Percentiles rank a stretch among this genome's conserved stretches.
These are phyloP conservation scores for Fagopyrum esculentum DNA, from an alignment of 148 eudicot genomes.

Conservation along the genomic window DNA sequence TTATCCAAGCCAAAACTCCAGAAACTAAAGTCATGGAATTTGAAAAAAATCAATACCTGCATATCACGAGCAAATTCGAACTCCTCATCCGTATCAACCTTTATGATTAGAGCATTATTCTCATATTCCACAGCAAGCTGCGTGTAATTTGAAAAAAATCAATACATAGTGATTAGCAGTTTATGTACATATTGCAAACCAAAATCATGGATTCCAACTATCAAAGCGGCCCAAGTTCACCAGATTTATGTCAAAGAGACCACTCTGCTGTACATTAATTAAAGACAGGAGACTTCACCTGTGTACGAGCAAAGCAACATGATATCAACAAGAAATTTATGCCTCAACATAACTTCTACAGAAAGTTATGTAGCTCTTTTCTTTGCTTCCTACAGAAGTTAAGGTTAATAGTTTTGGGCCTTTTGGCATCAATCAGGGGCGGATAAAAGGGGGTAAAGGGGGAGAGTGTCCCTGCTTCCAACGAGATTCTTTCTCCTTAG, in stretches of 20 bases:
- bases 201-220: not conserved
- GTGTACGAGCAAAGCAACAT: not conserved
- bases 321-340: not conserved
- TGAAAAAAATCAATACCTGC: conserved; percentile 44
- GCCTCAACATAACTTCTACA: not conserved
- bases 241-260: not conserved
- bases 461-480: no score
- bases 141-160: not conserved
- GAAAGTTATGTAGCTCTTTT: not conserved
- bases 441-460: no score
- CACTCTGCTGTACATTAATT: not conserved
- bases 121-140: conserved; percentile 98
- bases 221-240: not conserved
- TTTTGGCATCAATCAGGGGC: no score
- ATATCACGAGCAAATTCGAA: conserved; percentile 90
- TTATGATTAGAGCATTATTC: conserved; percentile 62
- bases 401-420: not conserved
- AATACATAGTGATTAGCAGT: not conserved
- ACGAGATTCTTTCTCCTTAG: no score
- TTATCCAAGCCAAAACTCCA: not conserved
- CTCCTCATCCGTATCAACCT: conserved; percentile 96
- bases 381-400: not conserved
- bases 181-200: not conserved
- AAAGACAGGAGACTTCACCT: not conserved
- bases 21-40: not conserved